These are phyloP conservation scores for Paxillus ammoniavirescens DNA, from an alignment of 768 basidiomycete species.

Conservation along the genomic window DNA sequence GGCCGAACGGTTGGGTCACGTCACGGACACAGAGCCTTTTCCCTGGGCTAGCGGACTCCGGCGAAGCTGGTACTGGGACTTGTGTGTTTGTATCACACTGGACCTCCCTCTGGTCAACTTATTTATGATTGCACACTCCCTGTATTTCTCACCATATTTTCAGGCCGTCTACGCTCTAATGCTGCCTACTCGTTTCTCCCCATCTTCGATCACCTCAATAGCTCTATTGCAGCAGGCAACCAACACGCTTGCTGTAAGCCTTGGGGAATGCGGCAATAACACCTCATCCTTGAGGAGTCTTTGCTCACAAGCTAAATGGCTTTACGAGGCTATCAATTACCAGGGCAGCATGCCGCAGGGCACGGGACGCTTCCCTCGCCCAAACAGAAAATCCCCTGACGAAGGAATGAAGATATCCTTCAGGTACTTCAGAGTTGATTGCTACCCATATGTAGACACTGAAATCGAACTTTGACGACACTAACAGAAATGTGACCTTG, in stretches of 20 bases:
- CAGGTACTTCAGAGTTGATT: slow-evolving; percentile 10
- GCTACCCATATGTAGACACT: not conserved
- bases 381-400: not conserved
- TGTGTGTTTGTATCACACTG: slow-evolving; percentile 26
- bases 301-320: slow-evolving; percentile 14
- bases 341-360: slow-evolving; percentile 16
- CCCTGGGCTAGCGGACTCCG: slow-evolving; percentile 13
- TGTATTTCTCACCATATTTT: not conserved
- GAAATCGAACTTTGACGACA: not conserved
- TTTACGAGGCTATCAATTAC: slow-evolving; percentile 23
- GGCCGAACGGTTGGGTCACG: slow-evolving; percentile 30
- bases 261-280: slow-evolving; percentile 6
- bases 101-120: slow-evolving; percentile 36
- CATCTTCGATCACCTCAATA: slow-evolving; percentile 32
- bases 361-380: slow-evolving; percentile 18
- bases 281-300: slow-evolving; percentile 10
- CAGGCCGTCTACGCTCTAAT: slow-evolving; percentile 26
- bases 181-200: slow-evolving; percentile 22
- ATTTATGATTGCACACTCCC: not conserved
- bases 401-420: slow-evolving; percentile 29
- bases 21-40: slow-evolving; percentile 27
- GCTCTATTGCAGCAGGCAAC: slow-evolving; percentile 35
- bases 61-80: slow-evolving; percentile 38
- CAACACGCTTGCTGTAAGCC: slow-evolving; percentile 14
- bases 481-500: slow-evolving; percentile 18